Percentiles rank a stretch among this genome's conserved stretches.
phyloP scores from a whole-genome alignment of 352 stramenopile genomes.

The Globisporangium carolinianum region DNA sequence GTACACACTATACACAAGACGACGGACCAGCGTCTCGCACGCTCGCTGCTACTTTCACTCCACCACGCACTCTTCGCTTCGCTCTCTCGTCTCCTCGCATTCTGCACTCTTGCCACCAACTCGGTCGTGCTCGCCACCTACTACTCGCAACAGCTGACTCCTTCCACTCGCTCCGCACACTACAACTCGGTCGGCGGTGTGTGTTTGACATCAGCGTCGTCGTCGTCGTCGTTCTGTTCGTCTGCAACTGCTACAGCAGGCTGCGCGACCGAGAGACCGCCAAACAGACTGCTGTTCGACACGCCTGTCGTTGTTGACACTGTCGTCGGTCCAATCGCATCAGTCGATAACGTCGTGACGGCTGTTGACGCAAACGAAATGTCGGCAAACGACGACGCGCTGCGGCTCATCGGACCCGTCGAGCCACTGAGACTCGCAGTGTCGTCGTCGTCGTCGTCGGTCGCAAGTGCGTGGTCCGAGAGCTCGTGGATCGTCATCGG shows the following conservation, averaged over 20 bases:
- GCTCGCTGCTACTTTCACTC: no score
- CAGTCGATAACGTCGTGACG: not conserved
- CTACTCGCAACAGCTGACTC: no score
- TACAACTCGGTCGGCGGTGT: no score
- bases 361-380: conserved; percentile 14
- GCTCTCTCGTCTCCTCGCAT: no score
- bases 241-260: not conserved
- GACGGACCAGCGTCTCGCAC: no score
- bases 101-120: no score
- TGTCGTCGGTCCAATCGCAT: not conserved
- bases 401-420: conserved; percentile 1
- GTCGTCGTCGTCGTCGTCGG: conserved; percentile 9
- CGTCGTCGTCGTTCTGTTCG: no score
- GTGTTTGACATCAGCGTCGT: no score
- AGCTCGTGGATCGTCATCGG: conserved; percentile 53
- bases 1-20: no score
- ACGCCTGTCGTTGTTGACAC: not conserved
- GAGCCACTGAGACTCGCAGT: conserved; percentile 1
- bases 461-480: conserved; percentile 20
- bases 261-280: conserved; percentile 11
- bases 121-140: no score
- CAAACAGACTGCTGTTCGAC: conserved; percentile 9
- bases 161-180: no score
- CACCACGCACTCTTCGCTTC: no score
- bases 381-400: conserved; percentile 14